These are phyloP conservation scores for Chrysophaeum taylorii DNA, from an alignment of 352 stramenopile species.

Conservation along the genomic window DNA sequence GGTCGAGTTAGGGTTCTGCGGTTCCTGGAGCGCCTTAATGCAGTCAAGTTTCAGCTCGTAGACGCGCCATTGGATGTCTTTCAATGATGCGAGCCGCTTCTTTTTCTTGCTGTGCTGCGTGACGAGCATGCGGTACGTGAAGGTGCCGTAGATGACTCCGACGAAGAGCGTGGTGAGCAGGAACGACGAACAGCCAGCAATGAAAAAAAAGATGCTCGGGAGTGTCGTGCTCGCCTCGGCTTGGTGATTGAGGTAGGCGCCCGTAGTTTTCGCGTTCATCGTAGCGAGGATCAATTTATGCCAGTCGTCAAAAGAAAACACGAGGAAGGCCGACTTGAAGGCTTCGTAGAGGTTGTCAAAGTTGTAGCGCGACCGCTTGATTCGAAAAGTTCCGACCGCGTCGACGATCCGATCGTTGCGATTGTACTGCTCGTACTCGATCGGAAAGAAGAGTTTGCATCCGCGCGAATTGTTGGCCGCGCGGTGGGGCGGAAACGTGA, in stretches of 20 bases:
- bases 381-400: background rate
- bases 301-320: slow-evolving; percentile 15
- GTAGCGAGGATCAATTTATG: background rate
- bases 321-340: background rate
- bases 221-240: background rate
- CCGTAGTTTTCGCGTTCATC: slow-evolving; percentile 5
- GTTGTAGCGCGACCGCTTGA: background rate
- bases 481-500: too few species aligned
- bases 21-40: slow-evolving; percentile 5
- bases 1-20: background rate
- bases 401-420: background rate
- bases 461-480: background rate
- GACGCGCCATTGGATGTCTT: slow-evolving; percentile 6
- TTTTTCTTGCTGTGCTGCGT: background rate
- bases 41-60: slow-evolving; percentile 3
- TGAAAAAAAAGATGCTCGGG: slow-evolving; percentile 6
- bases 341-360: slow-evolving; percentile 11
- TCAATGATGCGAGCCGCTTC: background rate
- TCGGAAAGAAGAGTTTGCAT: background rate
- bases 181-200: background rate
- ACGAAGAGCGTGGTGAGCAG: slow-evolving; percentile 5
- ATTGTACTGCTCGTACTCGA: background rate
- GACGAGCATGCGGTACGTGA: background rate
- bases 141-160: slow-evolving; percentile 13
- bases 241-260: slow-evolving; percentile 3